phyloP scores from a whole-genome alignment of 148 eudicot species.

The Simmondsia chinensis region DNA sequence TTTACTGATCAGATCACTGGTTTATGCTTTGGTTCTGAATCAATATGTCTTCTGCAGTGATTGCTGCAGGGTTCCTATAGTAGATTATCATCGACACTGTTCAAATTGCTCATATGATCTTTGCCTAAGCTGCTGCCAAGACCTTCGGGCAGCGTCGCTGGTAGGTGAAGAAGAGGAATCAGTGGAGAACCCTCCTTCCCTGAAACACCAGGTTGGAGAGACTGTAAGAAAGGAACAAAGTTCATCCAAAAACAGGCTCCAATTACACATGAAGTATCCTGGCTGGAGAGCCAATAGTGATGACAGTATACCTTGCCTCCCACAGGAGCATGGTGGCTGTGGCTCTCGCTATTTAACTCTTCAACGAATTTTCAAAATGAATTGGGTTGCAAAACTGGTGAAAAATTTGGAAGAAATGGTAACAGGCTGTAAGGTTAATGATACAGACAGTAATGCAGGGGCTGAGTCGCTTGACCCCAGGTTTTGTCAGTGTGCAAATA shows the following conservation, averaged over 20 bases:
- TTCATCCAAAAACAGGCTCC: slow-evolving; percentile 27
- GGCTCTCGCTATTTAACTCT: slow-evolving; percentile 47
- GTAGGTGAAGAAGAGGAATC: slow-evolving; percentile 23
- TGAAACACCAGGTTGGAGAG: slow-evolving; percentile 15
- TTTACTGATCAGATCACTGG: slow-evolving; percentile 1
- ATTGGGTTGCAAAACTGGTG: slow-evolving; percentile 93
- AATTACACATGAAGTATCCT: slow-evolving; percentile 31
- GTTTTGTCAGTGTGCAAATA: slow-evolving; percentile 38
- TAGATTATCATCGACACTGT: slow-evolving; percentile 97
- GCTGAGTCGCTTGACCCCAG: slow-evolving; percentile 15
- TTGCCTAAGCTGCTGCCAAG: slow-evolving; percentile 93
- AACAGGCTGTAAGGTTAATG: slow-evolving; percentile 56
- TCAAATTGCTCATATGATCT: slow-evolving; percentile 79
- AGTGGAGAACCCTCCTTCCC: slow-evolving; percentile 14
- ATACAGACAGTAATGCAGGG: slow-evolving; percentile 15
- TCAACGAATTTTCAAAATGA: slow-evolving; percentile 85
- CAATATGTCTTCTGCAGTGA: slow-evolving; percentile 44
- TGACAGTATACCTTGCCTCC: slow-evolving; percentile 80
- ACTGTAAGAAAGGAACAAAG: slow-evolving; percentile 17
- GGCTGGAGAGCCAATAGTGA: slow-evolving; percentile 77
- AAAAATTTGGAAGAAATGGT: slow-evolving; percentile 95
- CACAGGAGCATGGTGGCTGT: slow-evolving; percentile 74
- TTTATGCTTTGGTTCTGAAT: neutral
- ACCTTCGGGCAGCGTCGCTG: slow-evolving; percentile 58
- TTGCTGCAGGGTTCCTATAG: slow-evolving; percentile 86